These are phyloP conservation scores for Aethionema arabicum DNA, from an alignment of 345 rosid species.

Conservation along the genomic window DNA sequence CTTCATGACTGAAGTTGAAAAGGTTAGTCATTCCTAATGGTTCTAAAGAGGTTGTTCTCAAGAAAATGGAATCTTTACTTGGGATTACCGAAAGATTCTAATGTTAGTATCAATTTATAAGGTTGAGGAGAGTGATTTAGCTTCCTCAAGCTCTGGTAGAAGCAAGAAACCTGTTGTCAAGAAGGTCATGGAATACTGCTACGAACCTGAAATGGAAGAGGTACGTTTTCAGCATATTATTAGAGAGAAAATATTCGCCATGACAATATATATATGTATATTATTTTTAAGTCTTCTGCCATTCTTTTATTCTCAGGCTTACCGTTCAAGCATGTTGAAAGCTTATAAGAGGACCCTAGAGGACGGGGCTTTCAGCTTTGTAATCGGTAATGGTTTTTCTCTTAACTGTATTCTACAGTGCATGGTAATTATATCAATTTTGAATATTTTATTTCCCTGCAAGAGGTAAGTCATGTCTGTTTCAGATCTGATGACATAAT, in stretches of 20 bases:
- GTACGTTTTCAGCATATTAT: conserved; percentile 41
- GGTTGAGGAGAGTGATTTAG: conserved; percentile 73
- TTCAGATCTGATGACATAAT: conserved; percentile 33
- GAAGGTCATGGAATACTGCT: conserved; percentile 89
- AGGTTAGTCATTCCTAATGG: conserved; percentile 45
- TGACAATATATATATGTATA: not conserved
- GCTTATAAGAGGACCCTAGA: conserved; percentile 89
- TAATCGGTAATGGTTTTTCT: conserved; percentile 70
- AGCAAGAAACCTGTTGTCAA: conserved; percentile 66
- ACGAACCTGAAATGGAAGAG: conserved; percentile 99
- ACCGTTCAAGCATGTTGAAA: conserved; percentile 94
- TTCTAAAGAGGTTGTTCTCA: conserved; percentile 1
- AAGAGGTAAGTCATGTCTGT: conserved; percentile 33
- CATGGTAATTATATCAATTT: conserved; percentile 26
- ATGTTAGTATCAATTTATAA: conserved; percentile 34
- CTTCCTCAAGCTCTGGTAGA: conserved; percentile 53
- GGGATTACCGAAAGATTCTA: conserved; percentile 5
- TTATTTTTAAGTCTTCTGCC: conserved; percentile 22
- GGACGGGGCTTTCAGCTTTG: conserved; percentile 79
- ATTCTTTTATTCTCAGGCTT: conserved; percentile 45
- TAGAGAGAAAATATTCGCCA: conserved; percentile 6
- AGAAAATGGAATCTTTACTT: not conserved
- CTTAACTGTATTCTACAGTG: conserved; percentile 16
- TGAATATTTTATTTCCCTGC: conserved; percentile 30
- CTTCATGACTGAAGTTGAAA: conserved; percentile 97